These are phyloP conservation scores for Taiozyma sp. DNA, from an alignment of 1,139 yeast species.

Conservation along the genomic window DNA sequence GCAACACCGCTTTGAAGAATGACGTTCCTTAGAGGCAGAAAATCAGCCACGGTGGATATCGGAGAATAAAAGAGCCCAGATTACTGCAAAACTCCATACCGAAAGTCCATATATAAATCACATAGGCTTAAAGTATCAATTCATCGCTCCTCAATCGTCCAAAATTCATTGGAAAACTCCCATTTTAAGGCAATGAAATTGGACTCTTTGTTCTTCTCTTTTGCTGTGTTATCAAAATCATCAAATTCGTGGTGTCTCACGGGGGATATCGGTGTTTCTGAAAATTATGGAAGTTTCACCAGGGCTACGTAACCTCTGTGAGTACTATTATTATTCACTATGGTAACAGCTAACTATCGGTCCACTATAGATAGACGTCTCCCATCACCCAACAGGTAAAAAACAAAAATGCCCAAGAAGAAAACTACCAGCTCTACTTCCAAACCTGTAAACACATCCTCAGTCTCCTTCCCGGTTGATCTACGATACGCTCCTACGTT, in stretches of 20 bases:
- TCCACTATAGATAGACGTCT: no score
- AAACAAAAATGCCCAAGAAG: neutral
- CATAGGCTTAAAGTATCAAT: neutral
- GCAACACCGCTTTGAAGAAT: neutral
- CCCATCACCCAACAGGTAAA: no score
- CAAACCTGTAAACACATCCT: neutral
- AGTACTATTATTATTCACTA: no score
- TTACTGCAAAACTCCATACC: neutral
- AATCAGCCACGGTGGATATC: neutral
- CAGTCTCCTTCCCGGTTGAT: conserved; percentile 1
- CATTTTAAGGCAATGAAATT: neutral
- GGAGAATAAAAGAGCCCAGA: neutral
- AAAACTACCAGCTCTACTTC: neutral
- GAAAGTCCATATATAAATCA: neutral
- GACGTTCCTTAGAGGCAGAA: neutral
- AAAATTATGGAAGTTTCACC: no score
- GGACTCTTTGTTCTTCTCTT: neutral
- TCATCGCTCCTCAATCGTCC: neutral
- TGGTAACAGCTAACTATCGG: no score
- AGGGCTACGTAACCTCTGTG: no score
- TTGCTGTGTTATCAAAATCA: no score
- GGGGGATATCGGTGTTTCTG: neutral
- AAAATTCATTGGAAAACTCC: neutral
- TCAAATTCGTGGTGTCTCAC: neutral
- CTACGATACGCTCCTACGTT: conserved; percentile 3